A percentile compares a stretch with the other conserved stretches of the same genome.
These are phyloP conservation scores for Trametes coccinea DNA, from an alignment of 768 basidiomycete genomes.

Conservation along the genomic window DNA sequence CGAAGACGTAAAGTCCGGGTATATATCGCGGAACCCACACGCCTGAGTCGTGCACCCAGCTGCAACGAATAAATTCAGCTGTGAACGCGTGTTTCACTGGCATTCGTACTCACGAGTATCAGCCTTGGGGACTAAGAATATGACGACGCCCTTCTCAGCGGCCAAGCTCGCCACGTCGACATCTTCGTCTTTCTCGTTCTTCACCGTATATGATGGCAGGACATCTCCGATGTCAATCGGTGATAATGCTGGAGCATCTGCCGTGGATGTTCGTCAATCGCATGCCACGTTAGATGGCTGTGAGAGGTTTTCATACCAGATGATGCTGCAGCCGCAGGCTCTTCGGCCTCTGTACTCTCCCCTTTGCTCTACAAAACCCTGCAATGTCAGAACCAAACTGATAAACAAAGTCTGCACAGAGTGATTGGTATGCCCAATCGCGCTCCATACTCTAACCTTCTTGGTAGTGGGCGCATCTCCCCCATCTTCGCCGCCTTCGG, in stretches of 20 bases:
- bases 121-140: conserved; percentile 85
- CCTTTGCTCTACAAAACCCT: conserved; percentile 19
- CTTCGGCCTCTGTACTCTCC: conserved; percentile 8
- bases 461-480: conserved; percentile 26
- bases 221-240: conserved; percentile 70
- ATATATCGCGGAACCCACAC: conserved; percentile 86
- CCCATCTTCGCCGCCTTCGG: conserved; percentile 18
- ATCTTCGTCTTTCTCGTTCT: conserved; percentile 85
- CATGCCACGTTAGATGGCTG: neutral
- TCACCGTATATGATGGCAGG: conserved; percentile 71
- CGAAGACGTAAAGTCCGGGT: conserved; percentile 68
- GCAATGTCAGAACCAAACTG: too few relatives aligned
- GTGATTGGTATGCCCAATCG: too few relatives aligned
- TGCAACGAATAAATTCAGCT: conserved; percentile 27
- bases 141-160: conserved; percentile 70
- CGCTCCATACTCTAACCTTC: conserved; percentile 20
- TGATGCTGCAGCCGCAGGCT: too few relatives aligned
- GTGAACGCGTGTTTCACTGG: too few relatives aligned
- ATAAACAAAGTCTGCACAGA: too few relatives aligned
- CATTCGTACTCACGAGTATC: conserved; percentile 69
- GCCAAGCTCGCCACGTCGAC: conserved; percentile 65
- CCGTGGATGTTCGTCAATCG: neutral
- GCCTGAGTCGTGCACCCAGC: conserved; percentile 93
- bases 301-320: too few relatives aligned
- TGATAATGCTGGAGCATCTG: conserved; percentile 12